A percentile compares a stretch with the other conserved stretches of the same genome.
Conservation (phyloP, 169 alveolate genomes). For the Babesia ovata region DNA sequence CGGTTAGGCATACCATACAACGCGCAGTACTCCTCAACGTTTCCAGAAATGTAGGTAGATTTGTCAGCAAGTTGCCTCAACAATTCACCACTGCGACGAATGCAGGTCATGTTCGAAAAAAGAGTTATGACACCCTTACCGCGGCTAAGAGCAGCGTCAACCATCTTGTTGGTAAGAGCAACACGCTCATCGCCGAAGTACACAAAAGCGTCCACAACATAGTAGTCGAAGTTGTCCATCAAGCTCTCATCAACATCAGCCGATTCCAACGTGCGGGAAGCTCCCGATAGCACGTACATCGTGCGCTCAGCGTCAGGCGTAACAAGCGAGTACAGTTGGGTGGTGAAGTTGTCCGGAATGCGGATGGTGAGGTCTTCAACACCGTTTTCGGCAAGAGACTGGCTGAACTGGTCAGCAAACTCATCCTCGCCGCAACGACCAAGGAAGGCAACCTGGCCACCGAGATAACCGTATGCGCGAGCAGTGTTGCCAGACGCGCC, state of each 20-base stretch:
- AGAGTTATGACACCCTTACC: slow-evolving; percentile 29
- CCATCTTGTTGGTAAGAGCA: slow-evolving; percentile 16
- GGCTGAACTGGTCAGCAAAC: not conserved
- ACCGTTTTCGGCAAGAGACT: not conserved
- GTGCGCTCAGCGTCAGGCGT: slow-evolving; percentile 41
- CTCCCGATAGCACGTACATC: slow-evolving; percentile 7
- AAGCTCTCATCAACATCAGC: not conserved
- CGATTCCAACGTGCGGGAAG: slow-evolving; percentile 4
- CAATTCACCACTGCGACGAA: not conserved
- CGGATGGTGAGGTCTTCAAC: slow-evolving; percentile 1
- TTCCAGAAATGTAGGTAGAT: slow-evolving; percentile 29
- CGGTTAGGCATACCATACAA: not conserved
- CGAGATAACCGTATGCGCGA: slow-evolving; percentile 21
- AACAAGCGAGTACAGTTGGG: slow-evolving; percentile 1
- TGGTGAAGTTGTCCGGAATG: slow-evolving; percentile 1
- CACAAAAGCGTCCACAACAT: slow-evolving; percentile 7
- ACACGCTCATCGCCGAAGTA: not conserved
- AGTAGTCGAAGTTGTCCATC: slow-evolving; percentile 27
- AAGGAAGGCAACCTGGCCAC: slow-evolving; percentile 17
- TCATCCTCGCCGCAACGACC: slow-evolving; percentile 18
- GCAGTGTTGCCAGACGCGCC: slow-evolving; percentile 10
- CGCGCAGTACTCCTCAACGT: slow-evolving; percentile 6
- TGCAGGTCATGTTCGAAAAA: slow-evolving; percentile 10
- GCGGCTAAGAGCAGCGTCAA: slow-evolving; percentile 21
- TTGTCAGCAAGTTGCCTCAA: slow-evolving; percentile 15